Evolutionary conservation across 176 grass and related monocot genomes (phyloP).

Genomic region (Poa annua): DNA sequence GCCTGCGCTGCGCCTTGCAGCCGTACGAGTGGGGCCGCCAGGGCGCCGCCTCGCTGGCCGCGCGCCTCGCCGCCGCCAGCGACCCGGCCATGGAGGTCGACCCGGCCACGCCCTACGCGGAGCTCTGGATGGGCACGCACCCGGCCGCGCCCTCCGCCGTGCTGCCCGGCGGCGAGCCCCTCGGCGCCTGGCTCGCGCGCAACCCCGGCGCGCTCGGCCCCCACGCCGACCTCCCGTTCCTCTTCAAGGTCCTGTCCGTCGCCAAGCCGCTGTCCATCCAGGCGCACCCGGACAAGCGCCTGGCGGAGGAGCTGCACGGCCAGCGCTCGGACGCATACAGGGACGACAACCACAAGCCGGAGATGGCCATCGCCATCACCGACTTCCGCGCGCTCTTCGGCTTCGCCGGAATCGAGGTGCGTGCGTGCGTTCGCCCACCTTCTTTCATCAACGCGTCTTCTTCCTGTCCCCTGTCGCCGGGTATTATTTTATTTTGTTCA

Average conservation of each 20-base stretch:
- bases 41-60: slow-evolving; percentile 58
- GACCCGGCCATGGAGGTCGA: slow-evolving; percentile 35
- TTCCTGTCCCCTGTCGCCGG: too few relatives aligned
- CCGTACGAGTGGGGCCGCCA: slow-evolving; percentile 84
- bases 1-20: slow-evolving; percentile 70
- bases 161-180: slow-evolving; percentile 23
- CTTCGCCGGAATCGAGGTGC: slow-evolving; percentile 71
- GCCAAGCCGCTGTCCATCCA: slow-evolving; percentile 96
- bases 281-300: slow-evolving; percentile 90
- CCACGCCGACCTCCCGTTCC: slow-evolving; percentile 83
- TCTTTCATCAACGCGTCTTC: too few relatives aligned
- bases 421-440: too few relatives aligned
- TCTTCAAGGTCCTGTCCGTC: slow-evolving; percentile 96
- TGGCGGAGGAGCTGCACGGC: slow-evolving; percentile 71
- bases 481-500: neutral
- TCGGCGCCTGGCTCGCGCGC: slow-evolving; percentile 67
- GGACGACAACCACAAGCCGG: slow-evolving; percentile 93
- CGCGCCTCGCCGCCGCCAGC: slow-evolving; percentile 49
- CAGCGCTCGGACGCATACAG: slow-evolving; percentile 71
- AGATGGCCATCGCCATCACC: slow-evolving; percentile 93
- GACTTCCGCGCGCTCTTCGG: slow-evolving; percentile 93
- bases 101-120: slow-evolving; percentile 59
- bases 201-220: slow-evolving; percentile 61
- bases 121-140: slow-evolving; percentile 99
- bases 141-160: slow-evolving; percentile 64